phyloP scores from a whole-genome alignment of 2,329 filamentous ascomycete genomes.

The Talaromyces atroroseus region DNA sequence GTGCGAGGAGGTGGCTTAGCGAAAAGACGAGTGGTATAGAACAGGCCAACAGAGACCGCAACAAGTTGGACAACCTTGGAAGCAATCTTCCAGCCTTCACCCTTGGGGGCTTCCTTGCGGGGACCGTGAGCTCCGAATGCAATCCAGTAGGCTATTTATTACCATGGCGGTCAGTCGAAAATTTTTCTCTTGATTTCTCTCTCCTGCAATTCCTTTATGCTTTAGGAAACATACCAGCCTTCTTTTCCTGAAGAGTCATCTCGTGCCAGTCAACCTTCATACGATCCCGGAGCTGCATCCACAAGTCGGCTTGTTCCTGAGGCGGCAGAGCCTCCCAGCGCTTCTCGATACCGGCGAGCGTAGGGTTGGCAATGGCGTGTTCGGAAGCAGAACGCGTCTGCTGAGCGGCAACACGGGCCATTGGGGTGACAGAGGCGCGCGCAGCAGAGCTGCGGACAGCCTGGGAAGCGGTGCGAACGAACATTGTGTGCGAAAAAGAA shows the following conservation, averaged over 20 bases:
- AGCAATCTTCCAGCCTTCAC: constrained; percentile 74
- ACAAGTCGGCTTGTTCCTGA: constrained; percentile 97
- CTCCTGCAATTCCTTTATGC: too few relatives aligned
- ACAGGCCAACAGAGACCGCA: constrained; percentile 62
- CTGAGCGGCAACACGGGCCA: constrained; percentile 40
- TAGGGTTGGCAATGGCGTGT: constrained; percentile 96
- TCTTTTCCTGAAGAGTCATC: constrained; percentile 95
- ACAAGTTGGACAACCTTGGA: constrained; percentile 67
- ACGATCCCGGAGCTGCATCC: constrained; percentile 96
- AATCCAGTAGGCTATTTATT: constrained; percentile 93
- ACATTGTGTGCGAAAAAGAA: constrained; percentile 37
- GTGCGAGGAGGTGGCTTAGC: constrained; percentile 70
- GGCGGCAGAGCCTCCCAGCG: constrained; percentile 97
- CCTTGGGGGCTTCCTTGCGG: constrained; percentile 74
- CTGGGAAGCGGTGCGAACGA: constrained; percentile 42
- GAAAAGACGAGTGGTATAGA: constrained; percentile 65
- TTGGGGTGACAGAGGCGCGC: constrained; percentile 30
- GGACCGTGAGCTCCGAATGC: constrained; percentile 96
- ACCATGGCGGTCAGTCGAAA: neutral
- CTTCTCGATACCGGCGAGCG: constrained; percentile 97
- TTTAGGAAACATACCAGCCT: constrained; percentile 71
- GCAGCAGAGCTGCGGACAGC: constrained; percentile 40
- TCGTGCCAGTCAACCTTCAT: constrained; percentile 99
- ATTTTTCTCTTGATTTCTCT: neutral
- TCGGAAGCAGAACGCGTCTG: constrained; percentile 58